Conservation (phyloP, 2,329 filamentous ascomycete species). For the Lizonia empirigonia region DNA sequence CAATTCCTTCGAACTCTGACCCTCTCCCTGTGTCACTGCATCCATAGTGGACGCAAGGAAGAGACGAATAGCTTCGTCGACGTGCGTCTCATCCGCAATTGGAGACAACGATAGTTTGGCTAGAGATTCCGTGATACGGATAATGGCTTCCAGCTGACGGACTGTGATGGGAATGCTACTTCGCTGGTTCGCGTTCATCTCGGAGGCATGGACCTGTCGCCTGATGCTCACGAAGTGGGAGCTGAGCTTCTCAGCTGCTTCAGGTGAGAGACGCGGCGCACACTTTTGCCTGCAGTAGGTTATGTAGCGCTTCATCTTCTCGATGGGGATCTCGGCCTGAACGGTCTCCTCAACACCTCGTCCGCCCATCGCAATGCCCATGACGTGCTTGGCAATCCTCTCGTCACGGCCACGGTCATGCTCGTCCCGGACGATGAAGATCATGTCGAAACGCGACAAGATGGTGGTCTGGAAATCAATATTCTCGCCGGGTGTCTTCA, state of each 20-base stretch:
- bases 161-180: slow-evolving; percentile 97
- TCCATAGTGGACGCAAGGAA: slow-evolving; percentile 99
- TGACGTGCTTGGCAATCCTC: slow-evolving; percentile 93
- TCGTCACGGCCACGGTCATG: slow-evolving; percentile 90
- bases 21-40: slow-evolving; percentile 87
- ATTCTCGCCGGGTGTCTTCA: slow-evolving; percentile 97
- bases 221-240: slow-evolving; percentile 97
- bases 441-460: slow-evolving; percentile 98
- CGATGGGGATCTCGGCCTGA: slow-evolving; percentile 88
- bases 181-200: slow-evolving; percentile 85
- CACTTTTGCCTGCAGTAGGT: slow-evolving; percentile 96
- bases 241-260: slow-evolving; percentile 93
- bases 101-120: slow-evolving; percentile 88
- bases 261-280: slow-evolving; percentile 84
- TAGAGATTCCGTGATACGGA: slow-evolving; percentile 94
- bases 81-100: slow-evolving; percentile 86
- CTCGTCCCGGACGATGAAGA: slow-evolving; percentile 97
- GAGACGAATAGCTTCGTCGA: slow-evolving; percentile 94
- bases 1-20: slow-evolving; percentile 78
- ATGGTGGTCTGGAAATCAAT: slow-evolving; percentile 99
- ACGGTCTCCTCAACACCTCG: slow-evolving; percentile 79
- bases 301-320: slow-evolving; percentile 97
- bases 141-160: slow-evolving; percentile 93
- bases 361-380: slow-evolving; percentile 94
- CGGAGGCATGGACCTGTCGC: slow-evolving; percentile 88